phyloP scores from a whole-genome alignment of 2,329 filamentous ascomycete genomes.

The Fusarium aywerte region DNA sequence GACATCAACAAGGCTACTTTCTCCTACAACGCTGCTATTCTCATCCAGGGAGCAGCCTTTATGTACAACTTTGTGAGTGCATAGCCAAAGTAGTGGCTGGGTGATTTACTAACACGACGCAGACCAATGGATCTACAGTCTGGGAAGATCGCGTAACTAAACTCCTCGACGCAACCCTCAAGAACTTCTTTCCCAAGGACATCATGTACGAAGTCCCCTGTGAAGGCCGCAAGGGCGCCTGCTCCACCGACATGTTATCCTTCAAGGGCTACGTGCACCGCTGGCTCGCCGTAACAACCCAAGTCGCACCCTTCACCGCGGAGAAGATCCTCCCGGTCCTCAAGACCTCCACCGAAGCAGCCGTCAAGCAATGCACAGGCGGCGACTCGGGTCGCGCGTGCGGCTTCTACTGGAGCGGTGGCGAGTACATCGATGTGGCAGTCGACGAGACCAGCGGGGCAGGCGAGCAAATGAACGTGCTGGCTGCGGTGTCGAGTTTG shows the following conservation, averaged over 20 bases:
- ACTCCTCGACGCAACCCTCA: slow-evolving; percentile 61
- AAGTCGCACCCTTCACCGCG: slow-evolving; percentile 70
- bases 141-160: slow-evolving; percentile 69
- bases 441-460: slow-evolving; percentile 66
- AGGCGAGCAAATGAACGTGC: slow-evolving; percentile 68
- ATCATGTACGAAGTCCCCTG: slow-evolving; percentile 75
- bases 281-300: slow-evolving; percentile 70
- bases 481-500: slow-evolving; percentile 64
- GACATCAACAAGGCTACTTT: slow-evolving; percentile 71
- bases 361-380: slow-evolving; percentile 70
- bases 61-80: slow-evolving; percentile 72
- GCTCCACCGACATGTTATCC: slow-evolving; percentile 76
- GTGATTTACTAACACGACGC: slow-evolving; percentile 33
- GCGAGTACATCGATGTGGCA: slow-evolving; percentile 57
- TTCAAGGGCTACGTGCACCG: slow-evolving; percentile 78
- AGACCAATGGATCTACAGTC: slow-evolving; percentile 62
- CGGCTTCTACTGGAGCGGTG: slow-evolving; percentile 70
- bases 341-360: slow-evolving; percentile 66
- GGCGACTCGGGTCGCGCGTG: slow-evolving; percentile 68
- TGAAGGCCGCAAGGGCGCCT: slow-evolving; percentile 64
- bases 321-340: slow-evolving; percentile 68
- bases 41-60: slow-evolving; percentile 71
- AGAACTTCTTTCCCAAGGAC: slow-evolving; percentile 66
- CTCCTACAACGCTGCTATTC: slow-evolving; percentile 72
- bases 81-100: fast-evolving